These are phyloP conservation scores for Penicillium bialowiezense DNA, from an alignment of 495 filamentous ascomycete genomes.

Conservation along the genomic window DNA sequence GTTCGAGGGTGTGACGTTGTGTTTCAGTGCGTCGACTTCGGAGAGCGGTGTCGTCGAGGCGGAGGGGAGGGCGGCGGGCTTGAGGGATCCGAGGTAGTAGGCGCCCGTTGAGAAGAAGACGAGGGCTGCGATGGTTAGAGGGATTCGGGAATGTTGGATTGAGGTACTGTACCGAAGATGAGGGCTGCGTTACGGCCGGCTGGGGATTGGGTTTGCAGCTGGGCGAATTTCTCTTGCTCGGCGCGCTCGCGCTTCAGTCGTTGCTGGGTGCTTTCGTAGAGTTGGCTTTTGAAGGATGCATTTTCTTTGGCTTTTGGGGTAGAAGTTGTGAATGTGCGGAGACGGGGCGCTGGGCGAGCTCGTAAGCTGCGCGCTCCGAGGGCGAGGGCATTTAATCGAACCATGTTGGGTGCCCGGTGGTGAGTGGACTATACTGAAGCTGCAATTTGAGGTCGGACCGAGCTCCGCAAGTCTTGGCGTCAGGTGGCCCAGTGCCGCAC, in stretches of 20 bases:
- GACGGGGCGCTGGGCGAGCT: slow-evolving; percentile 8
- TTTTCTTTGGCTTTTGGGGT: slow-evolving; percentile 24
- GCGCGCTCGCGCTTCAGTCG: slow-evolving; percentile 72
- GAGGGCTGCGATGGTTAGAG: slow-evolving; percentile 39
- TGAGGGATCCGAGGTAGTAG: slow-evolving; percentile 69
- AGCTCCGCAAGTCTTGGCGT: slow-evolving; percentile 4
- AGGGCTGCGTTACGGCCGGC: slow-evolving; percentile 57
- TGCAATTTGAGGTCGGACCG: slow-evolving; percentile 3
- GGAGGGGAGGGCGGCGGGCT: slow-evolving; percentile 54
- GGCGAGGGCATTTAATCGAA: slow-evolving; percentile 12
- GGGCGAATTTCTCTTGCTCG: slow-evolving; percentile 64
- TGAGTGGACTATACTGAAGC: slow-evolving; percentile 6
- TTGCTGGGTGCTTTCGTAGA: slow-evolving; percentile 78
- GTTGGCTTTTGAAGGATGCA: slow-evolving; percentile 74
- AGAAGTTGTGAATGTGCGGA: slow-evolving; percentile 25
- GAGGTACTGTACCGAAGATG: slow-evolving; percentile 56
- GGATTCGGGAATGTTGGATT: too few species aligned
- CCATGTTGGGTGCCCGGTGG: slow-evolving; percentile 12
- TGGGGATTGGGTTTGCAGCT: slow-evolving; percentile 49
- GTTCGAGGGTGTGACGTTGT: slow-evolving; percentile 70
- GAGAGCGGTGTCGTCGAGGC: slow-evolving; percentile 72
- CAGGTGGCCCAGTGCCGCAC: too few species aligned
- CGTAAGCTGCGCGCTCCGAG: slow-evolving; percentile 23
- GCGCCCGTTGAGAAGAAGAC: slow-evolving; percentile 58
- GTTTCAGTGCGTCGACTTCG: slow-evolving; percentile 56